Evolutionary conservation across 441 rosid species (phyloP).

Genomic region (Manihot esculenta): DNA sequence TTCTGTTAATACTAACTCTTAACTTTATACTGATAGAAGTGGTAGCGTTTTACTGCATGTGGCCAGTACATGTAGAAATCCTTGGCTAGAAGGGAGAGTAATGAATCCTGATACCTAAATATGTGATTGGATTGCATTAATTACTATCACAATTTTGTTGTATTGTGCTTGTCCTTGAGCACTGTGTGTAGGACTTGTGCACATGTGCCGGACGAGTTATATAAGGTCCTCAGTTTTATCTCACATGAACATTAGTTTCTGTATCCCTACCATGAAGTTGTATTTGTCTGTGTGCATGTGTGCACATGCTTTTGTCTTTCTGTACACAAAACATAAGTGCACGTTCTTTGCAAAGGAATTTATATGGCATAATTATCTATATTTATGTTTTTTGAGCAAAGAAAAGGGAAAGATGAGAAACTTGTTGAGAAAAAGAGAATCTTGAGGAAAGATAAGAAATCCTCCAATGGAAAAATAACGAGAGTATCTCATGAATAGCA

Average conservation of each 20-base stretch:
- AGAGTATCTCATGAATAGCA: background rate
- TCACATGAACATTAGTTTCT: background rate
- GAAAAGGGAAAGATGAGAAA: background rate
- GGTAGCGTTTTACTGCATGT: conserved; percentile 1
- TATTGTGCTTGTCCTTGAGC: background rate
- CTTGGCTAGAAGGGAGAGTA: background rate
- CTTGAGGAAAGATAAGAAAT: background rate
- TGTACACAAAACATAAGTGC: background rate
- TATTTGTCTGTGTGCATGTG: background rate
- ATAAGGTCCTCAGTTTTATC: too few species aligned
- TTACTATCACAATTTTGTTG: background rate
- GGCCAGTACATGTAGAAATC: background rate
- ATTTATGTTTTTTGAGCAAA: conserved; percentile 1
- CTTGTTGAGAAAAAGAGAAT: background rate
- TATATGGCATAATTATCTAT: background rate
- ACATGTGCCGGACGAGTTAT: background rate
- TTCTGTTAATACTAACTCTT: background rate
- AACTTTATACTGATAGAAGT: background rate
- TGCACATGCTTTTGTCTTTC: background rate
- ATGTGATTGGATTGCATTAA: background rate
- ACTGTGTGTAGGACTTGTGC: background rate
- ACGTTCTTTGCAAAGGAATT: background rate
- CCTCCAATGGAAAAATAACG: background rate
- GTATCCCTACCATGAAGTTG: background rate
- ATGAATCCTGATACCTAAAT: background rate